Percentiles rank a stretch among this genome's conserved stretches.
Conservation (phyloP, 2,329 filamentous ascomycete genomes). For the Alternaria tenuissima region DNA sequence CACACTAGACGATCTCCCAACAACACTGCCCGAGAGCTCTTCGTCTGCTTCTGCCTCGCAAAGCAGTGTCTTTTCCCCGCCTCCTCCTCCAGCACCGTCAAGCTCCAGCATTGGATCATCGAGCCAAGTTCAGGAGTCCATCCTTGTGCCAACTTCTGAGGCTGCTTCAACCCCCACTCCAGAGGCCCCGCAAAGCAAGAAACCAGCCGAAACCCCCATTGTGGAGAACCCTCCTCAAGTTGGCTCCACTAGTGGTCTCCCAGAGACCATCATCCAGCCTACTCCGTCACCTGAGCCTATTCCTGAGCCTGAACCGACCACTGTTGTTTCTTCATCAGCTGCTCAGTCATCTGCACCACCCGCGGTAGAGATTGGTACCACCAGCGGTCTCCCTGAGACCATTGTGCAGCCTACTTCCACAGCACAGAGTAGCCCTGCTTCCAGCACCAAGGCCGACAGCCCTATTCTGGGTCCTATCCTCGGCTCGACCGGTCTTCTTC, state of each 20-base stretch:
- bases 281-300: conserved; percentile 14
- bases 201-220: conserved; percentile 7
- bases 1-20: conserved; percentile 21
- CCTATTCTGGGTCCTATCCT: conserved; percentile 4
- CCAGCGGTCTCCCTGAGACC: conserved; percentile 11
- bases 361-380: conserved; percentile 5
- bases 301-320: conserved; percentile 8
- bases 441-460: neutral
- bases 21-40: conserved; percentile 22
- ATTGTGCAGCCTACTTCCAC: conserved; percentile 15
- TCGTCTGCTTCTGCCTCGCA: conserved; percentile 5
- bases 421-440: neutral
- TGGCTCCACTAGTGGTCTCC: conserved; percentile 27
- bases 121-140: neutral
- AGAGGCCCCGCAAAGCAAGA: conserved; percentile 1
- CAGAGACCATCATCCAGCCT: conserved; percentile 21
- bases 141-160: neutral
- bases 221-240: neutral
- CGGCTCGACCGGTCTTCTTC: conserved; percentile 16
- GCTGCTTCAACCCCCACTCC: conserved; percentile 14
- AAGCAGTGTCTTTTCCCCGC: conserved; percentile 7
- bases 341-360: conserved; percentile 3
- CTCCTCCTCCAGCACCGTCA: conserved; percentile 1
- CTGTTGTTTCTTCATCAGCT: conserved; percentile 5
- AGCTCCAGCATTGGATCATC: neutral